Evolutionary conservation across 345 rosid species (phyloP).

Genomic region (Arabidopsis suecica): DNA sequence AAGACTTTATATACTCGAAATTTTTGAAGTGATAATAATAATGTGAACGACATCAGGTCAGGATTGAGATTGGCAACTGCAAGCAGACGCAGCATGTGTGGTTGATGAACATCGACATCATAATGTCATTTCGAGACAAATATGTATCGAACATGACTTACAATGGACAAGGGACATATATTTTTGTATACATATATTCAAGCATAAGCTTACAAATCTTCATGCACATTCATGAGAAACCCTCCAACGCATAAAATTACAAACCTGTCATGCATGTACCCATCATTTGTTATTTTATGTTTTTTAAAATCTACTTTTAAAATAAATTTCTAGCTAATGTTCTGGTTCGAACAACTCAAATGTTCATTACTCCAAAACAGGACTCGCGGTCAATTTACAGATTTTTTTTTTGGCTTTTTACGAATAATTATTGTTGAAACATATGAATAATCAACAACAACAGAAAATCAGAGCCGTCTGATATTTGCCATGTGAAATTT

Average conservation of each 20-base stretch:
- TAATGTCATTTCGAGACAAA: conserved; percentile 21
- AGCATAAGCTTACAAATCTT: conserved; percentile 32
- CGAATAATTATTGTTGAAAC: not conserved
- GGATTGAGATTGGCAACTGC: conserved; percentile 15
- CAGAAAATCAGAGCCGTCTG: not conserved
- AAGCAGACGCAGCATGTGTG: conserved; percentile 23
- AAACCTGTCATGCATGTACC: conserved; percentile 37
- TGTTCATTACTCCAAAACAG: not conserved
- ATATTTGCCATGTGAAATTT: conserved; percentile 19
- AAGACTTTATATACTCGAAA: no score
- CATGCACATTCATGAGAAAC: conserved; percentile 16
- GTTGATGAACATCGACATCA: conserved; percentile 1
- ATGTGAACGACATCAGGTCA: conserved; percentile 22
- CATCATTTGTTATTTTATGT: conserved; percentile 21
- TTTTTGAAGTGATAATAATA: not conserved
- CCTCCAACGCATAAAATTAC: conserved; percentile 38
- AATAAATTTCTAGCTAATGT: not conserved
- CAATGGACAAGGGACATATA: conserved; percentile 14
- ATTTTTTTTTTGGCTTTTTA: not conserved
- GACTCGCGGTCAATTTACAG: not conserved
- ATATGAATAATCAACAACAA: not conserved
- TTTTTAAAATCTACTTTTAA: conserved; percentile 1
- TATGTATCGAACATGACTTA: conserved; percentile 25
- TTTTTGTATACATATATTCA: not conserved
- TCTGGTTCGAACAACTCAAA: not conserved